Percentiles rank a stretch among this genome's conserved stretches.
phyloP scores from a whole-genome alignment of 2,329 filamentous ascomycete genomes.

The Aspergillus uvarum region DNA sequence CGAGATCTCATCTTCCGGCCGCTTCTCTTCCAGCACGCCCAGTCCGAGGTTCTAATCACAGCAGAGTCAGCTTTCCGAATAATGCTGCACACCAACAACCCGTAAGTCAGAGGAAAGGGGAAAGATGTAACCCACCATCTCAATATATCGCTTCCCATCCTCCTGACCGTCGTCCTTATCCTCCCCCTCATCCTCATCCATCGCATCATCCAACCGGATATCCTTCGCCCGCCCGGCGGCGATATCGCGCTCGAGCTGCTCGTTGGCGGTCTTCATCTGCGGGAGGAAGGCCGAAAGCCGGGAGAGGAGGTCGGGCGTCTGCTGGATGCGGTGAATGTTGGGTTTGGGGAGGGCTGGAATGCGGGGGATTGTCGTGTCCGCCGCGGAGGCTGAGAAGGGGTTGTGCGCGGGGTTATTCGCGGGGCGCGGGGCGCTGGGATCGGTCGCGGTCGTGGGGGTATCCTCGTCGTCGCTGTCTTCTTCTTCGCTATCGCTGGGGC shows the following conservation, averaged over 20 bases:
- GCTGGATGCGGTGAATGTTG: conserved; percentile 30
- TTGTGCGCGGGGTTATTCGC: neutral
- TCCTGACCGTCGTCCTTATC: conserved; percentile 33
- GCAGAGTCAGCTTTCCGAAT: neutral
- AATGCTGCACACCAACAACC: neutral
- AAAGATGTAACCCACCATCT: conserved; percentile 36
- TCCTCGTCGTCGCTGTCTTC: conserved; percentile 23
- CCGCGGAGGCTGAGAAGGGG: neutral
- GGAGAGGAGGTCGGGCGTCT: conserved; percentile 33
- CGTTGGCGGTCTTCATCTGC: conserved; percentile 45
- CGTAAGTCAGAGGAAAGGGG: neutral
- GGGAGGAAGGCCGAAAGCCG: conserved; percentile 45
- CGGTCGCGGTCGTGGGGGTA: conserved; percentile 2
- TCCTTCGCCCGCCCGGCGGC: conserved; percentile 33
- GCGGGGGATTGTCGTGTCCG: conserved; percentile 25
- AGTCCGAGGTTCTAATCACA: conserved; percentile 42
- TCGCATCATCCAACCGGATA: conserved; percentile 35
- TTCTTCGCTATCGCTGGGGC: conserved; percentile 27
- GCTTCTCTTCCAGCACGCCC: conserved; percentile 46
- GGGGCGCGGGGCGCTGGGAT: neutral
- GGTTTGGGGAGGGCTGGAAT: conserved; percentile 36
- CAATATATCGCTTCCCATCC: conserved; percentile 40
- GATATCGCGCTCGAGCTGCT: conserved; percentile 41
- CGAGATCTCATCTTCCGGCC: conserved; percentile 16
- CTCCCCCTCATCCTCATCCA: conserved; percentile 33